Conservation (phyloP, 352 stramenopile genomes). For the Phytophthora pinifolia region DNA sequence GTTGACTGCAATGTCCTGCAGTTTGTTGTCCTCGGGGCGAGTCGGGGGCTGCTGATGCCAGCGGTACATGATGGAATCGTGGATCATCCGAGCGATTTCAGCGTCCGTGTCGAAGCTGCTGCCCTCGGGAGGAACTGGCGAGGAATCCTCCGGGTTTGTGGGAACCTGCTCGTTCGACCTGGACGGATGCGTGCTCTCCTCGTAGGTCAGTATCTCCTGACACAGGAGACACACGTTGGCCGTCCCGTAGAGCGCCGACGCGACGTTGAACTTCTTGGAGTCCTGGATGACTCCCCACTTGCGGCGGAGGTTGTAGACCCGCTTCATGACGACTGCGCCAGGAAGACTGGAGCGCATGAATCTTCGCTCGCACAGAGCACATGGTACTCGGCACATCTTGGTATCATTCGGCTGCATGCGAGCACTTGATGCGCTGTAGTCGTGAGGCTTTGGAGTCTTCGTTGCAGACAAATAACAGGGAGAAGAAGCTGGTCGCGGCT, state of each 20-base stretch:
- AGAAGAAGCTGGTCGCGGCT: constrained; percentile 28
- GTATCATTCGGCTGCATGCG: neutral
- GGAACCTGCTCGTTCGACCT: neutral
- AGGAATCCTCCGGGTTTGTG: neutral
- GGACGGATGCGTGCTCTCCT: constrained; percentile 21
- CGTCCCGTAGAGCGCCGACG: constrained; percentile 41
- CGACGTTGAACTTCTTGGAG: constrained; percentile 40
- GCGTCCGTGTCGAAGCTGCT: constrained; percentile 2
- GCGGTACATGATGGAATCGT: constrained; percentile 33
- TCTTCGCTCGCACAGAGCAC: constrained; percentile 49
- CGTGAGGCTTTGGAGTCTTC: constrained; percentile 2
- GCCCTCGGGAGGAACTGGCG: neutral
- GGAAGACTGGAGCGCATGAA: constrained; percentile 42
- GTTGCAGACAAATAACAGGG: constrained; percentile 30
- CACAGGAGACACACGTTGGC: constrained; percentile 47
- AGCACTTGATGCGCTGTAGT: neutral
- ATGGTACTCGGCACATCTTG: constrained; percentile 34
- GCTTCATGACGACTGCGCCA: constrained; percentile 52
- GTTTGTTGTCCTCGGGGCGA: constrained; percentile 9
- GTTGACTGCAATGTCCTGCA: constrained; percentile 40
- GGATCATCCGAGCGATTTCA: constrained; percentile 39
- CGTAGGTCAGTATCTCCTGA: constrained; percentile 41
- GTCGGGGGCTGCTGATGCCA: constrained; percentile 30
- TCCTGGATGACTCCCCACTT: constrained; percentile 52
- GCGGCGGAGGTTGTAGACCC: constrained; percentile 42